Percentiles rank a stretch among this genome's conserved stretches.
Evolutionary conservation across 2,329 filamentous ascomycete species (phyloP).

Genomic region (Tolypocladium guangdongense): DNA sequence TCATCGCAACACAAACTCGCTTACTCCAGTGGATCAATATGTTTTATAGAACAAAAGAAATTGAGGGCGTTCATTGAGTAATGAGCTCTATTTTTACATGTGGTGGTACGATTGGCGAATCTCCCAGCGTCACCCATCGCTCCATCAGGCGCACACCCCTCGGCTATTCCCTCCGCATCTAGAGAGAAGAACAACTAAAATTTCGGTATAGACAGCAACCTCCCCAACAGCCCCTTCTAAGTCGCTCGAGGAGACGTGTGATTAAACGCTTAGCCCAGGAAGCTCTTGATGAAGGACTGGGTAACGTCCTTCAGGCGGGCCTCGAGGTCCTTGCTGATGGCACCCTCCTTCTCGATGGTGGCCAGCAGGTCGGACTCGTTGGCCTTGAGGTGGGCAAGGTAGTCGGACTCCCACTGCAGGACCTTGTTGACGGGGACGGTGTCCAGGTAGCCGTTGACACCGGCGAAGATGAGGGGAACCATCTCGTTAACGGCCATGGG

Average conservation of each 20-base stretch:
- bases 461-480: slow-evolving; percentile 98
- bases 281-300: slow-evolving; percentile 84
- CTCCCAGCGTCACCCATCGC: slow-evolving; percentile 32
- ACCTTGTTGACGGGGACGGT: slow-evolving; percentile 82
- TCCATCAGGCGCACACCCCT: slow-evolving; percentile 36
- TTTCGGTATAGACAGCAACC: slow-evolving; percentile 37
- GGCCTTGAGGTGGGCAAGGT: slow-evolving; percentile 82
- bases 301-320: slow-evolving; percentile 69
- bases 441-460: slow-evolving; percentile 97
- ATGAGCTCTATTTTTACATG: slow-evolving; percentile 54
- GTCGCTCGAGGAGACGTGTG: slow-evolving; percentile 16
- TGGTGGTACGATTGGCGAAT: slow-evolving; percentile 39
- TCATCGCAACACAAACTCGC: background rate
- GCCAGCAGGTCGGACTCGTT: slow-evolving; percentile 77
- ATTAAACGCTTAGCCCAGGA: slow-evolving; percentile 44
- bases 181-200: slow-evolving; percentile 32
- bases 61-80: slow-evolving; percentile 50
- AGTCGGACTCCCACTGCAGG: slow-evolving; percentile 87
- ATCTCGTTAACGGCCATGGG: slow-evolving; percentile 99
- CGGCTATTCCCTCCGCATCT: slow-evolving; percentile 32
- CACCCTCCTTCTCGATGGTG: slow-evolving; percentile 90
- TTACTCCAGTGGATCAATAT: background rate
- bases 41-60: slow-evolving; percentile 41
- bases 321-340: slow-evolving; percentile 91
- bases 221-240: slow-evolving; percentile 22